Conservation (phyloP, 2,329 filamentous ascomycete genomes). For the Calonectria fujianensis region DNA sequence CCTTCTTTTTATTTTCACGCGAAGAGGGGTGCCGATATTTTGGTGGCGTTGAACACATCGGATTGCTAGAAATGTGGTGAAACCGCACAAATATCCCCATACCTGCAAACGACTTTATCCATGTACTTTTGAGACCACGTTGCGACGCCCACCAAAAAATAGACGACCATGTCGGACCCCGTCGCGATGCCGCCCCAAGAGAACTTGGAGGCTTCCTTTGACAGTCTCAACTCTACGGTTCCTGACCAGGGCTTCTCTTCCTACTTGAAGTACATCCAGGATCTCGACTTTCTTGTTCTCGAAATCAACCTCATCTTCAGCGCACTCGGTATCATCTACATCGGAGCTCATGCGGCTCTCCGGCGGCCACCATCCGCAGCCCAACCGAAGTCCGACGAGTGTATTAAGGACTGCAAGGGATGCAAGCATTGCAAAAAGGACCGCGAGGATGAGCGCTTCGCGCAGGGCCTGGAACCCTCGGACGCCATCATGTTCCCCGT, state of each 20-base stretch:
- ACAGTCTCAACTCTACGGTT: slow-evolving; percentile 57
- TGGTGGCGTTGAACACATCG: slow-evolving; percentile 7
- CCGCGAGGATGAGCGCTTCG: slow-evolving; percentile 70
- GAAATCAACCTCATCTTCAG: slow-evolving; percentile 74
- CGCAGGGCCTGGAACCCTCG: slow-evolving; percentile 74
- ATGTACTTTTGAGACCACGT: slow-evolving; percentile 49
- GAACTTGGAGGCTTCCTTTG: slow-evolving; percentile 49
- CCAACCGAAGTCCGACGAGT: slow-evolving; percentile 62
- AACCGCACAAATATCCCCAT: not conserved
- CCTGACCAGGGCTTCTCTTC: slow-evolving; percentile 51
- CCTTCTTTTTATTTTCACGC: not conserved
- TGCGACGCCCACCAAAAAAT: slow-evolving; percentile 33
- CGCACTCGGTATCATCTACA: slow-evolving; percentile 88
- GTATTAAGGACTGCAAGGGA: slow-evolving; percentile 57
- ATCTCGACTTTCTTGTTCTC: slow-evolving; percentile 66
- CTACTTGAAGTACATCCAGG: slow-evolving; percentile 57
- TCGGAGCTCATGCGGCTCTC: slow-evolving; percentile 89
- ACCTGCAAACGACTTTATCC: not conserved
- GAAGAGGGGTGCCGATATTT: not conserved
- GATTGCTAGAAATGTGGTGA: slow-evolving; percentile 26
- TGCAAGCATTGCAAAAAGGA: slow-evolving; percentile 64
- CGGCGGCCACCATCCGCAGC: slow-evolving; percentile 88
- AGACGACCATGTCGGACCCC: slow-evolving; percentile 52
- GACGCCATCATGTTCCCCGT: slow-evolving; percentile 92
- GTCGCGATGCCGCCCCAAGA: slow-evolving; percentile 40